These are phyloP conservation scores for Solanum pinnatisectum DNA, from an alignment of 257 asterid species.

Conservation along the genomic window DNA sequence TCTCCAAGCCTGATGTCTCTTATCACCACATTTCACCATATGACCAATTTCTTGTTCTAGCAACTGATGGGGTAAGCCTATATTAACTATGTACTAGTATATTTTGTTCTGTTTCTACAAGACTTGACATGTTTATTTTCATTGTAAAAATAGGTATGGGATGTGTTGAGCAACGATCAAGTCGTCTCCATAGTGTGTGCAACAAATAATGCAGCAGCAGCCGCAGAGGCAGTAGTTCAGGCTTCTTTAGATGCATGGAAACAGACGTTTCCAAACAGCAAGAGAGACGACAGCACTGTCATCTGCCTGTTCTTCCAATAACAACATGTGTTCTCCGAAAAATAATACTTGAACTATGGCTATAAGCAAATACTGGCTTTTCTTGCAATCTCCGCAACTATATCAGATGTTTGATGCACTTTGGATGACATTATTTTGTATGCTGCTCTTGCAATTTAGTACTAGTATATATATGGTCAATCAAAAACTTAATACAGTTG, in stretches of 20 bases:
- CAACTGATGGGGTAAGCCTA: constrained; percentile 63
- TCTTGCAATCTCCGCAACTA: not conserved
- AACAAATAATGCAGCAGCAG: constrained; percentile 35
- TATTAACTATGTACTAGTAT: not conserved
- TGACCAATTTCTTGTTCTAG: constrained; percentile 63
- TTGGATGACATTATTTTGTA: not conserved
- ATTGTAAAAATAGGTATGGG: constrained; percentile 56
- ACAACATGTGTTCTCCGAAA: not conserved
- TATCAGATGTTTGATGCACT: not conserved
- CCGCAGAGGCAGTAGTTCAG: constrained; percentile 67
- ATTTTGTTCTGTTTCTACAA: not conserved
- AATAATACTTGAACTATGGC: not conserved
- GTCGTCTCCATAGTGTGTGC: constrained; percentile 39
- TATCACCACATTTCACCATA: constrained; percentile 38
- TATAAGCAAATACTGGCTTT: not conserved
- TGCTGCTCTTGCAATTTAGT: not conserved
- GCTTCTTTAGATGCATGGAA: constrained; percentile 61
- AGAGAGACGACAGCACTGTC: constrained; percentile 71
- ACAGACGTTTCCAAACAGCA: constrained; percentile 44
- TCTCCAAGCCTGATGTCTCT: constrained; percentile 54
- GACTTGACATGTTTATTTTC: not conserved
- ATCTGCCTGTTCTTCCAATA: constrained; percentile 47
- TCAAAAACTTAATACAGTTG: not conserved
- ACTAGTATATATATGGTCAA: not conserved
- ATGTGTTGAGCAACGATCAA: constrained; percentile 62